These are phyloP conservation scores for Arxiozyma heterogenica DNA, from an alignment of 1,139 yeast genomes.

Conservation along the genomic window DNA sequence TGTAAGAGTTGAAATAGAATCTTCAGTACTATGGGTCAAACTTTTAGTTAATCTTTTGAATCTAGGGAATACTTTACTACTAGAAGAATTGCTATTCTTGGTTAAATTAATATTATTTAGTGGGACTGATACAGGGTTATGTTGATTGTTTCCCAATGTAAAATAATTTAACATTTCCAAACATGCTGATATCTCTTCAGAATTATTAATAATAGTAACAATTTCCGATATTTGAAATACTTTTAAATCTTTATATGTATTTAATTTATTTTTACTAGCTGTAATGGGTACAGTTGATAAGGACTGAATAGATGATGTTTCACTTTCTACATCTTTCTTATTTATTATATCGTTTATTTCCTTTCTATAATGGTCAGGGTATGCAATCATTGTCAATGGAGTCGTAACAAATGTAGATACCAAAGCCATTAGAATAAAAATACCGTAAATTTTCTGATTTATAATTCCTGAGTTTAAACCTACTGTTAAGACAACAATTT, in stretches of 20 bases:
- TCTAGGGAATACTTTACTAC: conserved; percentile 12
- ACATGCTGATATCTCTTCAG: conserved; percentile 24
- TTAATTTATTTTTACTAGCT: conserved; percentile 3
- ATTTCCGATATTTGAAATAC: conserved; percentile 17
- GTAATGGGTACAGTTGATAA: background rate
- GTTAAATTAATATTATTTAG: conserved; percentile 4
- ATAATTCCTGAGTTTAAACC: conserved; percentile 67
- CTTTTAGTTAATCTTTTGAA: conserved; percentile 15
- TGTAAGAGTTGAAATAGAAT: conserved; percentile 9
- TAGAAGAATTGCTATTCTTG: conserved; percentile 15
- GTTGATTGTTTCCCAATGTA: conserved; percentile 15
- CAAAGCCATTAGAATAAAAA: conserved; percentile 76
- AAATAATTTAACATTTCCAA: conserved; percentile 22
- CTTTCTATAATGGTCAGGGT: conserved; percentile 54
- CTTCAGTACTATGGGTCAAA: conserved; percentile 14
- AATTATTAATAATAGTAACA: conserved; percentile 19
- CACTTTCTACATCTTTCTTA: conserved; percentile 33
- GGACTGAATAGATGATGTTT: conserved; percentile 30
- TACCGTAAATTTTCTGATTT: conserved; percentile 54
- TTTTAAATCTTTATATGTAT: conserved; percentile 26
- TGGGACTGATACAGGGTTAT: background rate
- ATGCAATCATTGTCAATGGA: conserved; percentile 52
- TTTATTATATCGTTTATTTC: conserved; percentile 33
- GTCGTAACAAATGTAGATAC: conserved; percentile 68
- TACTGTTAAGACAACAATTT: conserved; percentile 64